These are phyloP conservation scores for Kandelia obovata DNA, from an alignment of 345 rosid genomes.

Conservation along the genomic window DNA sequence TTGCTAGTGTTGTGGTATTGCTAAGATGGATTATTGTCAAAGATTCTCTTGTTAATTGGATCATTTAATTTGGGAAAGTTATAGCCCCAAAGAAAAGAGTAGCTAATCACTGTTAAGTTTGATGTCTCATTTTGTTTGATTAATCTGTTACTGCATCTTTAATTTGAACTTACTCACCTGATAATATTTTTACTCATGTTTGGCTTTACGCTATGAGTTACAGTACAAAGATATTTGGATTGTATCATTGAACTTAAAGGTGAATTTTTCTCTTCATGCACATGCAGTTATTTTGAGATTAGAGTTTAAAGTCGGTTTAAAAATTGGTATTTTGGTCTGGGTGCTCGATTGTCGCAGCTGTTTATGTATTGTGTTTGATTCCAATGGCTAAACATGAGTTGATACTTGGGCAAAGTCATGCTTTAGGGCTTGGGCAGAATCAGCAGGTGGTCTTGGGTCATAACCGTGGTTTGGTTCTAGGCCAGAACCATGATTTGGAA, in stretches of 20 bases:
- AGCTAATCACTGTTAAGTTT: neutral
- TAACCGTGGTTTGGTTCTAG: constrained; percentile 54
- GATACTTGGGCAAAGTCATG: constrained; percentile 68
- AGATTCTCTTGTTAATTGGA: neutral
- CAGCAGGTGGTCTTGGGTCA: constrained; percentile 67
- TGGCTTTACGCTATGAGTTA: neutral
- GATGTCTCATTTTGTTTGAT: neutral
- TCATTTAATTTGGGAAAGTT: neutral
- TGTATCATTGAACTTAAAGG: too few species aligned
- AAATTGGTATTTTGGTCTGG: neutral
- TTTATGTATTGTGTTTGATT: constrained; percentile 1
- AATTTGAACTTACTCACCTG: neutral
- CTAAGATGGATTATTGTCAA: too few species aligned
- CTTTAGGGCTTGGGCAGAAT: constrained; percentile 58
- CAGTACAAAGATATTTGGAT: too few species aligned
- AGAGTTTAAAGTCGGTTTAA: too few species aligned
- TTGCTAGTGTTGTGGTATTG: neutral
- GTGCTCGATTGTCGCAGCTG: neutral
- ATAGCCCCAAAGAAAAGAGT: neutral
- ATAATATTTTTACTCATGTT: neutral
- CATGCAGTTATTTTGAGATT: too few species aligned
- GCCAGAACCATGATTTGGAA: constrained; percentile 65
- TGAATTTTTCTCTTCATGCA: too few species aligned
- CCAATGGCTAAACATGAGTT: constrained; percentile 80
- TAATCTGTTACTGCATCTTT: neutral